phyloP scores from a whole-genome alignment of 805 yeast species.

The Spathaspora sp. region DNA sequence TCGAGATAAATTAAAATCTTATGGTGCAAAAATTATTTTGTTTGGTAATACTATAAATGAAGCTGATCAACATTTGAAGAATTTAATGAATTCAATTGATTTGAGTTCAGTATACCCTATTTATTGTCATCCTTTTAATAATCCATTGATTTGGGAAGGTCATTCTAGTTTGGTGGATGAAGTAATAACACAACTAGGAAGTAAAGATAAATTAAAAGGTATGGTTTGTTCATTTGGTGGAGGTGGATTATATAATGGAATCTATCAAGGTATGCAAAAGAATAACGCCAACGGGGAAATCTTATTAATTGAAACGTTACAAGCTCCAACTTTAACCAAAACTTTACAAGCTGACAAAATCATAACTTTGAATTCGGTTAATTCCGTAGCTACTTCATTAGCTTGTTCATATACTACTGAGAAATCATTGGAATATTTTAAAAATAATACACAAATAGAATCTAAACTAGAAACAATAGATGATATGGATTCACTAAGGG shows the following conservation, averaged over 20 bases:
- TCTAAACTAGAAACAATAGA: slow-evolving; percentile 26
- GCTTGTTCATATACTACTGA: slow-evolving; percentile 59
- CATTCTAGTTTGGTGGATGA: slow-evolving; percentile 48
- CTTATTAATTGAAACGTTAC: slow-evolving; percentile 55
- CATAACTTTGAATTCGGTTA: slow-evolving; percentile 41
- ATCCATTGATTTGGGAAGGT: slow-evolving; percentile 52
- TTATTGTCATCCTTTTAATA: slow-evolving; percentile 55
- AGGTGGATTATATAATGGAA: slow-evolving; percentile 55
- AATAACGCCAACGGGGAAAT: slow-evolving; percentile 26
- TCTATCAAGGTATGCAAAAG: slow-evolving; percentile 40
- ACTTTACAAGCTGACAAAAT: slow-evolving; percentile 46
- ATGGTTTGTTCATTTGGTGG: slow-evolving; percentile 57
- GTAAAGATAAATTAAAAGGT: slow-evolving; percentile 32
- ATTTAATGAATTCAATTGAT: slow-evolving; percentile 16
- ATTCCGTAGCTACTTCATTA: slow-evolving; percentile 60
- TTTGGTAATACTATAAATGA: slow-evolving; percentile 47
- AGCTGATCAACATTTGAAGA: slow-evolving; percentile 44
- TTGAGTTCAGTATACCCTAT: slow-evolving; percentile 29
- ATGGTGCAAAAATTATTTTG: slow-evolving; percentile 50
- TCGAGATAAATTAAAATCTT: slow-evolving; percentile 38
- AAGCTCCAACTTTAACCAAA: slow-evolving; percentile 55
- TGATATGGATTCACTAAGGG: slow-evolving; percentile 54
- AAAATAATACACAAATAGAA: slow-evolving; percentile 8
- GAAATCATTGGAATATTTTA: slow-evolving; percentile 41
- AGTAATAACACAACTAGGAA: slow-evolving; percentile 25